Conservation (phyloP, 1,284 basidiomycete genomes). For the Cutaneotrichosporon spelunceum region DNA sequence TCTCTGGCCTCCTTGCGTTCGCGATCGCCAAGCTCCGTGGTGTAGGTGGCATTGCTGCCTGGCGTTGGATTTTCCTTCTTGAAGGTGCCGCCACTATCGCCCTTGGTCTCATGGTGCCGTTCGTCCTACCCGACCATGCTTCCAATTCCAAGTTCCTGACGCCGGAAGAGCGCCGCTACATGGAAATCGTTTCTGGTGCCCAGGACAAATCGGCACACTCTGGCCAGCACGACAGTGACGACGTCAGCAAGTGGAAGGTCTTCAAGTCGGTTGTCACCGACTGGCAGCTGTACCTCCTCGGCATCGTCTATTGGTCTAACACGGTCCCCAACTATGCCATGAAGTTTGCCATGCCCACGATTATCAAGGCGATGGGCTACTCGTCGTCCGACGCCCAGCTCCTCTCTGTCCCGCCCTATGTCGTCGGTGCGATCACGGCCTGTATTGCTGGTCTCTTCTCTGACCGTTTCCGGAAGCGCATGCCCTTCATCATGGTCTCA, state of each 20-base stretch:
- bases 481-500: slow-evolving; percentile 24
- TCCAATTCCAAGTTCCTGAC: slow-evolving; percentile 9
- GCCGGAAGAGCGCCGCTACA: slow-evolving; percentile 15
- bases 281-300: slow-evolving; percentile 17
- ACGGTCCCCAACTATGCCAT: slow-evolving; percentile 16
- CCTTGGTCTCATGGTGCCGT: slow-evolving; percentile 9
- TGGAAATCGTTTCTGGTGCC: not conserved
- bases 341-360: slow-evolving; percentile 30
- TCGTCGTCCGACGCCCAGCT: slow-evolving; percentile 32
- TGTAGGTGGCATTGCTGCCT: slow-evolving; percentile 29
- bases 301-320: slow-evolving; percentile 17
- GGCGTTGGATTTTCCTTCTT: slow-evolving; percentile 34
- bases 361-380: slow-evolving; percentile 29
- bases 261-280: slow-evolving; percentile 12
- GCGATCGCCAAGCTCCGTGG: slow-evolving; percentile 36
- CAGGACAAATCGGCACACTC: slow-evolving; percentile 8
- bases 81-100: slow-evolving; percentile 13
- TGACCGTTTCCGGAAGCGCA: slow-evolving; percentile 24
- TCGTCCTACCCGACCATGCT: slow-evolving; percentile 15
- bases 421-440: slow-evolving; percentile 26
- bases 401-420: slow-evolving; percentile 36
- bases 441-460: slow-evolving; percentile 25
- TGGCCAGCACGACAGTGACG: not conserved
- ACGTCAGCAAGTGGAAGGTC: slow-evolving; percentile 6
- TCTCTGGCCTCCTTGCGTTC: slow-evolving; percentile 37